These are phyloP conservation scores for Yamadazyma paraphyllophila DNA, from an alignment of 805 yeast genomes.

Conservation along the genomic window DNA sequence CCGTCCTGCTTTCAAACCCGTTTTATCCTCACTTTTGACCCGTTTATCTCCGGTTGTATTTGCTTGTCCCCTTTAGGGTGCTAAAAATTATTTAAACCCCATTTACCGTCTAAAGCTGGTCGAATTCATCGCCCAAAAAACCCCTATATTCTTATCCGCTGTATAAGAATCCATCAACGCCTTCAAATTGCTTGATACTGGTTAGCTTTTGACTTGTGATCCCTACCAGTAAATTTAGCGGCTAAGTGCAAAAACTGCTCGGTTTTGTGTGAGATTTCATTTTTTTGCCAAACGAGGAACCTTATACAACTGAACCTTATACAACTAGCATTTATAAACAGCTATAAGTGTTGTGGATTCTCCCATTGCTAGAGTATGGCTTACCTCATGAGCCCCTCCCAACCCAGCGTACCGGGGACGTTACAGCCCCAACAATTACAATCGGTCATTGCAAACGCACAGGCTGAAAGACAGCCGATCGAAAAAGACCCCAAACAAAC, in stretches of 20 bases:
- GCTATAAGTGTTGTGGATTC: too few species aligned
- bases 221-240: background rate
- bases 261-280: slow-evolving; percentile 9
- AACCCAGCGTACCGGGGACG: background rate
- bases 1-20: background rate
- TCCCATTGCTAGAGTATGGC: background rate
- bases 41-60: background rate
- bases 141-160: background rate
- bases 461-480: background rate
- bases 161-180: background rate
- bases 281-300: slow-evolving; percentile 12
- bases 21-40: background rate
- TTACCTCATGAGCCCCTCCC: background rate
- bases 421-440: background rate
- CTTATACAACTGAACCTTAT: background rate
- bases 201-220: background rate
- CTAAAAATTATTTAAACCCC: background rate
- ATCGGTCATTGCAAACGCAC: background rate
- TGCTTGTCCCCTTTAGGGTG: slow-evolving; percentile 4
- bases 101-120: background rate
- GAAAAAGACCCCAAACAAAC: background rate
- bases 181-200: too few species aligned
- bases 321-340: background rate
- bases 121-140: background rate
- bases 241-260: background rate